These are phyloP conservation scores for Fusarium sp. DNA, from an alignment of 2,329 filamentous ascomycete species.

Conservation along the genomic window DNA sequence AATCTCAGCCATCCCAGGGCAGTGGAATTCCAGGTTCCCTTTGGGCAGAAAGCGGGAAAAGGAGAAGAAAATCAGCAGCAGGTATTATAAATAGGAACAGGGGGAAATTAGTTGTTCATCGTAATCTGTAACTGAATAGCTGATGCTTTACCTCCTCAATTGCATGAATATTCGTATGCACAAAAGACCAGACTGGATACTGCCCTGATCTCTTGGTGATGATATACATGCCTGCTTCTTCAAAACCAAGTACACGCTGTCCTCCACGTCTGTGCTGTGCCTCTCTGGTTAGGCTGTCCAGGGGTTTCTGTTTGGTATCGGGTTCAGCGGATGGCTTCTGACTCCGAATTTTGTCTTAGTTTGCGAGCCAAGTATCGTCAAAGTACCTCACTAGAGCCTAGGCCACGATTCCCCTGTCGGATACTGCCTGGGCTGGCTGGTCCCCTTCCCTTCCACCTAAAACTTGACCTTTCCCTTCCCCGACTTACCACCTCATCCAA, in stretches of 20 bases:
- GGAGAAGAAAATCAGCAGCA: constrained; percentile 25
- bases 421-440: not conserved
- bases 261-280: constrained; percentile 17
- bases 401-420: constrained; percentile 8
- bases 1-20: constrained; percentile 21
- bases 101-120: constrained; percentile 29
- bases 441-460: constrained; percentile 22
- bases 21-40: constrained; percentile 11
- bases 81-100: constrained; percentile 18
- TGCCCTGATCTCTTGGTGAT: not conserved
- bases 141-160: not conserved
- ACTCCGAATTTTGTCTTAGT: constrained; percentile 9
- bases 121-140: constrained; percentile 17
- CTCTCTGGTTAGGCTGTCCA: constrained; percentile 17
- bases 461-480: constrained; percentile 29
- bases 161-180: not conserved
- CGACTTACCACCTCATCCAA: constrained; percentile 18
- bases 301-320: constrained; percentile 16
- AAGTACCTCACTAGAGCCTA: constrained; percentile 18
- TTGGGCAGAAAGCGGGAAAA: constrained; percentile 13
- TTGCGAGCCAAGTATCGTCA: constrained; percentile 14
- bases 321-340: constrained; percentile 19
- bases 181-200: not conserved
- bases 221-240: constrained; percentile 6
- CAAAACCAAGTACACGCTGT: not conserved